Conservation (phyloP, 2,329 filamentous ascomycete genomes). For the Claviceps humidiphila region DNA sequence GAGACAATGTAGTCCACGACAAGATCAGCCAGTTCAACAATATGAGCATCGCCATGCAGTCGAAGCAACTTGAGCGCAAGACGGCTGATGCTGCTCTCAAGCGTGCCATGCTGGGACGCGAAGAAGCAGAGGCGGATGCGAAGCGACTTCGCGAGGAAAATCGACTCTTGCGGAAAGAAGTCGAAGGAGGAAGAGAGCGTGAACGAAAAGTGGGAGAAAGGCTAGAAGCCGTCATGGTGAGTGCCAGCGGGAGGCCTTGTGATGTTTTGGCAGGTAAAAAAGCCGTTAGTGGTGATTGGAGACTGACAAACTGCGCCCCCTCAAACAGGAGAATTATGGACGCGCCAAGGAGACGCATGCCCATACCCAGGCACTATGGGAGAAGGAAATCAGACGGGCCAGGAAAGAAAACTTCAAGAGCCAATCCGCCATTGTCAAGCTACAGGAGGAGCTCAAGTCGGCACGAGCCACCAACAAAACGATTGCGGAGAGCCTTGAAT, state of each 20-base stretch:
- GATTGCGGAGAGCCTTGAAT: constrained; percentile 45
- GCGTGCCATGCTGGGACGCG: constrained; percentile 52
- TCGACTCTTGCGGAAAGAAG: constrained; percentile 38
- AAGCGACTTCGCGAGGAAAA: constrained; percentile 49
- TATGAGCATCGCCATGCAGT: constrained; percentile 46
- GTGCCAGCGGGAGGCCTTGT: constrained; percentile 13
- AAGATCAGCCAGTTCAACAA: constrained; percentile 63
- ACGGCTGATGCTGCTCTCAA: constrained; percentile 52
- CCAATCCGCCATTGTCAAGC: constrained; percentile 54
- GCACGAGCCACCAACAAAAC: constrained; percentile 40
- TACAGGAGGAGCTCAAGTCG: constrained; percentile 61
- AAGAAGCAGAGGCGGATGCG: constrained; percentile 60
- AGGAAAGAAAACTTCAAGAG: constrained; percentile 64
- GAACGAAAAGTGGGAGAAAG: constrained; percentile 55
- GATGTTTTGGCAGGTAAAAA: not conserved
- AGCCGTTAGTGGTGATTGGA: no score
- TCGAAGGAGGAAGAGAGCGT: constrained; percentile 52
- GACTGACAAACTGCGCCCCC: not conserved
- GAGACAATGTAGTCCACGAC: constrained; percentile 50
- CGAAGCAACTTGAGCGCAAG: constrained; percentile 49
- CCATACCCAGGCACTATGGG: constrained; percentile 54
- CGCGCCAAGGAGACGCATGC: constrained; percentile 57
- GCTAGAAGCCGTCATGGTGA: constrained; percentile 56
- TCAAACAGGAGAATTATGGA: constrained; percentile 50
- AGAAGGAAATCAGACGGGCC: constrained; percentile 58